Conservation (phyloP, 192 early-diverging fungal genomes). For the Tieghemiomyces parasiticus region DNA sequence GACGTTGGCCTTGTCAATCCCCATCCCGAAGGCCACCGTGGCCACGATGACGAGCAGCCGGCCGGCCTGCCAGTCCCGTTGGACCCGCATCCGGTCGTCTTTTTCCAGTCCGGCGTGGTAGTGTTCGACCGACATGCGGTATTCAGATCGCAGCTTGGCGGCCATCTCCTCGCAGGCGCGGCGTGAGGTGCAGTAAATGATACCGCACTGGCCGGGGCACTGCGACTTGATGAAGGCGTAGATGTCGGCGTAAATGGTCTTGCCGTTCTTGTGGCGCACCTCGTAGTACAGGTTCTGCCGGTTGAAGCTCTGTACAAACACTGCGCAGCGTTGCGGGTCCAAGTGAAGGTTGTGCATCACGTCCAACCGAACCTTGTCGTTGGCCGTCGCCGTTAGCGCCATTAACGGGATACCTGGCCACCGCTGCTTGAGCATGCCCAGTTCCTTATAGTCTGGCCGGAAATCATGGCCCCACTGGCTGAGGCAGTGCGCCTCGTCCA, state of each 20-base stretch:
- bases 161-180: slow-evolving; percentile 69
- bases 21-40: slow-evolving; percentile 97
- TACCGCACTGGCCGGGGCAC: slow-evolving; percentile 60
- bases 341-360: slow-evolving; percentile 62
- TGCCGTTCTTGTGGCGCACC: slow-evolving; percentile 40
- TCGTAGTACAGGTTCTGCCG: slow-evolving; percentile 70
- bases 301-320: slow-evolving; percentile 79
- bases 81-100: slow-evolving; percentile 56
- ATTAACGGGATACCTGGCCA: slow-evolving; percentile 76
- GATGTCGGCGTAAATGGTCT: slow-evolving; percentile 55
- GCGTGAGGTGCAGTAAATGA: slow-evolving; percentile 82
- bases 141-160: slow-evolving; percentile 40
- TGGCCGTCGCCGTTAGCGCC: slow-evolving; percentile 94
- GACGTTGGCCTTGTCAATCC: slow-evolving; percentile 92
- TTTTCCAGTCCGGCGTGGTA: slow-evolving; percentile 85
- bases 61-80: slow-evolving; percentile 70
- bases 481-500: slow-evolving; percentile 96
- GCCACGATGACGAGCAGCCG: slow-evolving; percentile 74
- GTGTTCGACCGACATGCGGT: slow-evolving; percentile 43
- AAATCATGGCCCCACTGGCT: slow-evolving; percentile 98
- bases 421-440: slow-evolving; percentile 42
- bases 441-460: slow-evolving; percentile 75
- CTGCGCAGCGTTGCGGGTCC: slow-evolving; percentile 33
- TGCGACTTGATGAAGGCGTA: slow-evolving; percentile 43
- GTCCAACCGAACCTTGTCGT: slow-evolving; percentile 72